Base-by-base conservation (phyloP, 2,329 filamentous ascomycete genomes). In the Apiospora phragmitis region DNA sequence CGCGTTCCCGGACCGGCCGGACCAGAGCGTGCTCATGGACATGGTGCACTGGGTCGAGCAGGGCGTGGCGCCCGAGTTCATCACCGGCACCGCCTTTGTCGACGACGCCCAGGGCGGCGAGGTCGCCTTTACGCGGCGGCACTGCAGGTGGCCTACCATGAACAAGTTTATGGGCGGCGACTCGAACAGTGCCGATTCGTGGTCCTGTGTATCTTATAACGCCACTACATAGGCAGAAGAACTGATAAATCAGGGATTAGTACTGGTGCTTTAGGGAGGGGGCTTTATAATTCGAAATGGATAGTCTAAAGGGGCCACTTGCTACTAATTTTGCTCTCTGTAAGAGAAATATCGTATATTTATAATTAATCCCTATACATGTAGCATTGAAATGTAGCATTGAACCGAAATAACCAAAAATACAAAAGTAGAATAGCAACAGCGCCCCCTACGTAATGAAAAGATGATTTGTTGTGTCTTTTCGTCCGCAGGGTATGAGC, bases 41-140 rank as follows among this genome's bases (percentile, higher is more conserved):
- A n/a, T 67, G 24, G 65, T 67, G 14, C 65, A 41, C 24, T 67
- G 65, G 65, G 65, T 67, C 24, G 65, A 67, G 14, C 24, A 67
- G 41, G 65, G 5, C 24, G 4, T n/a, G 24, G 65, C 65, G 24
- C 65, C 65, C 24, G 65, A 45, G 1, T 29, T 24, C 41, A 3
- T 67, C 41, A 32, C 41, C 24, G 65, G 65, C 24, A 67, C 24
- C 14, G 65, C 65, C 24, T 45, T 67, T n/a, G 65, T 45, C 65
- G 32, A 45, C 65, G 24, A 45, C 16, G 45, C 65, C 5, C 65
- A 45, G 41, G 65, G 41, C 24, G 65, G 65, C 14, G 24, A 26
- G 41, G 41, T 67, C 38, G 65, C 24, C 24, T 67, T 67, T n/a
- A 32, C 24, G 3, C 41, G 65, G 1, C 38, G 26, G 1, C 65